A percentile compares a stretch with the other conserved stretches of the same genome.
phyloP scores from a whole-genome alignment of 305 asterid genomes.

The Solanum chacoense region DNA sequence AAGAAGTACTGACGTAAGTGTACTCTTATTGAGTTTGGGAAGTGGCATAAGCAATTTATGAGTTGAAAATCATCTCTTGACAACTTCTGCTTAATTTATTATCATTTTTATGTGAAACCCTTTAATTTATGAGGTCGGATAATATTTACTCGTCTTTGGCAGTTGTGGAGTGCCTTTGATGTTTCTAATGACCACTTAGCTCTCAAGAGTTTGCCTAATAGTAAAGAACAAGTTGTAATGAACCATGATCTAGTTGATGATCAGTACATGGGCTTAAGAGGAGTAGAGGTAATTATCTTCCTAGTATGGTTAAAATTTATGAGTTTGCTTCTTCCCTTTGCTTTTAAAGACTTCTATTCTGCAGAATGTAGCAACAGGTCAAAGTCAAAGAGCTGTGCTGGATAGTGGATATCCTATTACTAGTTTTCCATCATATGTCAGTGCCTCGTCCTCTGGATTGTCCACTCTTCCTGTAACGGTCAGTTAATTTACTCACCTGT shows the following conservation, averaged over 20 bases:
- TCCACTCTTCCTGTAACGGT: conserved; percentile 30
- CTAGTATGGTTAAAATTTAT: not conserved
- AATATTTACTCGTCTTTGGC: conserved; percentile 11
- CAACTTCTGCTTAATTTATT: not conserved
- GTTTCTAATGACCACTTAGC: conserved; percentile 24
- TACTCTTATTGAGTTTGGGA: not conserved
- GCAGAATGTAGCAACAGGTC: conserved; percentile 29
- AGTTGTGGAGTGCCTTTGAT: conserved; percentile 65
- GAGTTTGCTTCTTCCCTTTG: conserved; percentile 12
- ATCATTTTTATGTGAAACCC: conserved; percentile 1
- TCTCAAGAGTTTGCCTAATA: conserved; percentile 15
- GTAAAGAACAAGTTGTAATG: conserved; percentile 16
- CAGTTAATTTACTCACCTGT: conserved; percentile 3
- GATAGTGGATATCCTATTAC: conserved; percentile 23
- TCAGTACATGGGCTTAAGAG: conserved; percentile 26
- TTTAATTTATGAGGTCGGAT: not conserved
- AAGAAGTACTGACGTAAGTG: conserved; percentile 2
- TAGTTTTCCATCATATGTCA: conserved; percentile 25
- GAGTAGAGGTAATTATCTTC: conserved; percentile 37
- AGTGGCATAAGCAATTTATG: not conserved
- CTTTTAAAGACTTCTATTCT: conserved; percentile 9
- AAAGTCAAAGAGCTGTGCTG: conserved; percentile 20
- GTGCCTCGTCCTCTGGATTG: conserved; percentile 25
- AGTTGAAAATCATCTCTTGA: not conserved
- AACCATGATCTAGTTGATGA: conserved; percentile 32